Conservation (phyloP, 1,284 basidiomycete species). For the Cystobasidium slooffiae region DNA sequence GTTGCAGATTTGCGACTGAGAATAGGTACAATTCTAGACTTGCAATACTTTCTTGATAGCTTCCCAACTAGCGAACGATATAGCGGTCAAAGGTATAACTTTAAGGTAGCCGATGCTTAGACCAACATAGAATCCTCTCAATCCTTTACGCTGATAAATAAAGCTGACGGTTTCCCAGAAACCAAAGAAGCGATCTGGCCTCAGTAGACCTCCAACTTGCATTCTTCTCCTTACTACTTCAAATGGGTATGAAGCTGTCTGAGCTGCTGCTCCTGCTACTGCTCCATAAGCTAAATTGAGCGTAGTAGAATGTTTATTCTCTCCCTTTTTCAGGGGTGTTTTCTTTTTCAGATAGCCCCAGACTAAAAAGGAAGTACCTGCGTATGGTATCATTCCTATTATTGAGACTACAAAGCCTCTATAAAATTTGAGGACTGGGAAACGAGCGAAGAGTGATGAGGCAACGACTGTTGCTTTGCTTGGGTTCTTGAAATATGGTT, state of each 20-base stretch:
- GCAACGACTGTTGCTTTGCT: conserved; percentile 51
- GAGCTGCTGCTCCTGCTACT: conserved; percentile 82
- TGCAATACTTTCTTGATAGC: conserved; percentile 68
- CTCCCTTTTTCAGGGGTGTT: conserved; percentile 1
- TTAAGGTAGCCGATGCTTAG: conserved; percentile 92
- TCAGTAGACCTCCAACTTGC: conserved; percentile 89
- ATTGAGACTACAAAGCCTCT: conserved; percentile 93
- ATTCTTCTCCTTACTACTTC: conserved; percentile 91
- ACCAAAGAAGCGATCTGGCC: conserved; percentile 71
- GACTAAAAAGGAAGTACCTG: conserved; percentile 91
- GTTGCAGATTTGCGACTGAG: background rate
- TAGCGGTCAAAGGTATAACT: conserved; percentile 94
- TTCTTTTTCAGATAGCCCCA: conserved; percentile 82
- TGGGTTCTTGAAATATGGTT: conserved; percentile 57
- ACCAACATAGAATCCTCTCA: conserved; percentile 91
- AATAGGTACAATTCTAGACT: conserved; percentile 54
- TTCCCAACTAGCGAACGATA: conserved; percentile 78
- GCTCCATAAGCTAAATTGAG: conserved; percentile 78
- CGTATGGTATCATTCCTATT: conserved; percentile 92
- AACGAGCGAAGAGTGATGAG: conserved; percentile 56
- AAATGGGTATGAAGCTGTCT: conserved; percentile 94
- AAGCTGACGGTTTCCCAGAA: conserved; percentile 75
- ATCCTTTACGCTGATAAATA: conserved; percentile 74
- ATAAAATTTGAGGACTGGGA: conserved; percentile 87
- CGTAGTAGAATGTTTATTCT: conserved; percentile 57